Evolutionary conservation across 331 rosid genomes (phyloP).

Genomic region (Erythrophleum ivorense): DNA sequence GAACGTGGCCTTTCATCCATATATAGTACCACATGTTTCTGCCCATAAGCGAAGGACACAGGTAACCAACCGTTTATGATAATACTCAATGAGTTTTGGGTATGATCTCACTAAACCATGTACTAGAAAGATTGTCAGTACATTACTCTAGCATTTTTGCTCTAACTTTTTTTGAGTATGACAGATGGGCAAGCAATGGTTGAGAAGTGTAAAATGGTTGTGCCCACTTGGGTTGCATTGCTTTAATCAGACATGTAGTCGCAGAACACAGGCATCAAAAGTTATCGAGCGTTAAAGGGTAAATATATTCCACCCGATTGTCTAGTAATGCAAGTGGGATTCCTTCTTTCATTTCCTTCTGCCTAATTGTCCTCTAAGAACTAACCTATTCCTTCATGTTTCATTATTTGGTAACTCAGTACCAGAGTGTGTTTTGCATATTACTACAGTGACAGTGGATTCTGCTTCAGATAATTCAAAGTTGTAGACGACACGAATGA

Average conservation of each 20-base stretch:
- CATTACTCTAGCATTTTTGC: too few species aligned
- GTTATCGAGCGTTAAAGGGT: constrained; percentile 27
- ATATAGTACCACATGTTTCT: not conserved
- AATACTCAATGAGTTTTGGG: not conserved
- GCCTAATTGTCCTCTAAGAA: not conserved
- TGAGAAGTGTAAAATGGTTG: not conserved
- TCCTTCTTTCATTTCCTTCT: not conserved
- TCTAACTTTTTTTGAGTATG: too few species aligned
- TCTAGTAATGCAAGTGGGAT: constrained; percentile 40
- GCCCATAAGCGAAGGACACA: too few species aligned
- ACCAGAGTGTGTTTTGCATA: not conserved
- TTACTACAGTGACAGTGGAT: not conserved
- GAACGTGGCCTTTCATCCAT: not conserved
- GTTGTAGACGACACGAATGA: not conserved
- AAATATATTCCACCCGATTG: constrained; percentile 52
- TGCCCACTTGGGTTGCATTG: not conserved
- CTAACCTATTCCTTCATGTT: not conserved
- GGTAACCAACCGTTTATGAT: not conserved
- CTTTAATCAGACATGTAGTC: not conserved
- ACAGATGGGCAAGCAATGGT: too few species aligned
- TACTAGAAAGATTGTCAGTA: not conserved
- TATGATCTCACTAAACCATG: not conserved
- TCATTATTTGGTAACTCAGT: not conserved
- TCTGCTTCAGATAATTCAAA: not conserved
- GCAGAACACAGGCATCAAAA: not conserved